These are phyloP conservation scores for Pisolithus sp. DNA, from an alignment of 768 basidiomycete genomes.

Conservation along the genomic window DNA sequence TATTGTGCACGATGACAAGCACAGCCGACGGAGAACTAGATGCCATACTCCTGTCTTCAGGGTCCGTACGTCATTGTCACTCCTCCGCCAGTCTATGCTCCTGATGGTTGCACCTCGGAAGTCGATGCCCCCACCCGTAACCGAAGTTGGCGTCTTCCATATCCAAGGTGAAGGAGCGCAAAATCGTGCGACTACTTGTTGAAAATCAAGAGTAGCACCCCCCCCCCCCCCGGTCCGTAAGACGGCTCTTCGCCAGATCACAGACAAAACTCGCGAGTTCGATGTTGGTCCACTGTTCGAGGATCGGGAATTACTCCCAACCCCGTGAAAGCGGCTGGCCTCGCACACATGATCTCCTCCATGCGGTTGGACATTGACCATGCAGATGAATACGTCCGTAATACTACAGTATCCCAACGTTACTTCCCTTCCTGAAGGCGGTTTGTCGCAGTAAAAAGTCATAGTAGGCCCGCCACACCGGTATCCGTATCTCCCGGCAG, in stretches of 20 bases:
- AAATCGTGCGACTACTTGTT: constrained; percentile 96
- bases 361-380: constrained; percentile 99
- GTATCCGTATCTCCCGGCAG: constrained; percentile 98
- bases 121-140: constrained; percentile 49
- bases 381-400: constrained; percentile 97
- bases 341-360: constrained; percentile 99
- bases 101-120: constrained; percentile 60
- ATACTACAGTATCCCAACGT: constrained; percentile 96
- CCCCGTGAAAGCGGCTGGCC: constrained; percentile 95
- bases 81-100: constrained; percentile 90
- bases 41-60: constrained; percentile 74
- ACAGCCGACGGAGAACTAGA: constrained; percentile 97
- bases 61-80: constrained; percentile 90
- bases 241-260: constrained; percentile 95
- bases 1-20: constrained; percentile 87
- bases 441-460: constrained; percentile 99
- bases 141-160: constrained; percentile 80
- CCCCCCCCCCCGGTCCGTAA: constrained; percentile 97
- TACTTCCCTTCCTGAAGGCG: constrained; percentile 96
- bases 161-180: constrained; percentile 99
- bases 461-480: constrained; percentile 99
- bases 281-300: constrained; percentile 98
- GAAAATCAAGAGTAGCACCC: constrained; percentile 99
- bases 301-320: constrained; percentile 99
- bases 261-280: constrained; percentile 98